Base-by-base conservation (phyloP, 1,139 yeast species). In the Pichia sp. region DNA sequence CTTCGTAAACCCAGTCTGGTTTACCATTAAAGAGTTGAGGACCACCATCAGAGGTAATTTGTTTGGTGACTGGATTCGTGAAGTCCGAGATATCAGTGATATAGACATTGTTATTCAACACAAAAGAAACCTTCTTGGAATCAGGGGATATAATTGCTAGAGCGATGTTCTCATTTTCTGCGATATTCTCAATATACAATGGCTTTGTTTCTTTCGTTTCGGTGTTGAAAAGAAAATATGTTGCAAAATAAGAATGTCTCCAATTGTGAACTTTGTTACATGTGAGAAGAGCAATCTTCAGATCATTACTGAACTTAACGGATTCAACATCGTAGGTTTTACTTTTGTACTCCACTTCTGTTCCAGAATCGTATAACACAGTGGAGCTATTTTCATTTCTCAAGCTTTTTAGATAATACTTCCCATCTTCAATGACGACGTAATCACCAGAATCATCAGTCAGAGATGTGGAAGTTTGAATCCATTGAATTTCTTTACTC, bases 1-100 rank as follows among this genome's bases (percentile, higher is more conserved):
- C 80, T 51, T 74, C 80, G 45, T 74, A 74, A 9, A 74, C 77
- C 80, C 80, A 74, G 48, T 74, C 79, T 1, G 79, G 77, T 39
- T 67, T 67, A 17, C 79, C 80, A 44, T 74, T 64, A 50, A 73
- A 72, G 3, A 72, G 58, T 34, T 71, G 63, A 3, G 54, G 60
- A 20, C 68, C 60, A 2, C 79, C 80, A 48, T 74, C 80, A 36
- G 39, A 46, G 1, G 79, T 72, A 6, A 73, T 58, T 43, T 56
- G 59, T 0, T 40, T 49, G 0, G 60, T 40, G 5, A 46, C 35
- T 7, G 49, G 45, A 15, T 43, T 34, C 22, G 30, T 22, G 29
- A 48, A 41, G 9, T 55, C 45, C 0, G 47, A 32, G 8, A 69
- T 30, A 22, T 63, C 53, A 27, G 60, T 59, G 5, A 71, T 29